Base-by-base conservation (phyloP, 176 grass and related monocot species). In the Pharus latifolius region DNA sequence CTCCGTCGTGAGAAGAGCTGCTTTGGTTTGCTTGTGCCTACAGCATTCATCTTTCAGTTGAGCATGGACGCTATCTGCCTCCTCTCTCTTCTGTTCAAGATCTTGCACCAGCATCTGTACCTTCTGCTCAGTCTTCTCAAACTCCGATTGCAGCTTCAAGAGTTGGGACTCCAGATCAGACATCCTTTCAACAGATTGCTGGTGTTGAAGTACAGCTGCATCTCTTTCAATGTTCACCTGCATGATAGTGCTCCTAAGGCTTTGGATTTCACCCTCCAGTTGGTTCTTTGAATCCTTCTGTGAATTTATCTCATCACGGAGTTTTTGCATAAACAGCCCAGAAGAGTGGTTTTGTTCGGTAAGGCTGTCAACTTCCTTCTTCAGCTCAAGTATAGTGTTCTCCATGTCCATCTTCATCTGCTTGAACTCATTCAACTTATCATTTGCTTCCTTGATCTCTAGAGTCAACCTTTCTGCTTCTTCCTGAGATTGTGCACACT, bases 291-390 rank as follows among this genome's bases (percentile, higher is more conserved):
- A 84, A 86, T 87, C 83, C 47, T 23, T 84, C 66, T 81, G 59
- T 8, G 48, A 67, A 48, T 42, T 75, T 58, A 76, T 75, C 56
- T 90, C 78, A 43, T 78, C 41, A 32, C 25, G 62, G 30, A 90
- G 79, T 73, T 84, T 69, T 42, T 80, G 83, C 78, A 78, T 87
- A 61, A 83, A 45, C 32, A 66, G 53, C 49, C 83, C 73, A 9
- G 79, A 90, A 38, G 87, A 87, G 61, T 35, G 43, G 49, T 90
- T 90, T 78, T 75, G 83, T 79, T 95, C 68, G 12, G 77, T 87
- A 72, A 90, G 74, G 63, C 63, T 61, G 9, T 71, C 63, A 18
- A 70, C 69, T 83, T 99, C 79, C 50, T 86, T 88, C 72, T 81
- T 82, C 65, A 91, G 57, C 37, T 93, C 80, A 75, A 40, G 86